Evolutionary conservation across 116 monocot genomes (phyloP), one percentile per base, ranked within the genome.

Genomic region (Cymodocea nodosa): DNA sequence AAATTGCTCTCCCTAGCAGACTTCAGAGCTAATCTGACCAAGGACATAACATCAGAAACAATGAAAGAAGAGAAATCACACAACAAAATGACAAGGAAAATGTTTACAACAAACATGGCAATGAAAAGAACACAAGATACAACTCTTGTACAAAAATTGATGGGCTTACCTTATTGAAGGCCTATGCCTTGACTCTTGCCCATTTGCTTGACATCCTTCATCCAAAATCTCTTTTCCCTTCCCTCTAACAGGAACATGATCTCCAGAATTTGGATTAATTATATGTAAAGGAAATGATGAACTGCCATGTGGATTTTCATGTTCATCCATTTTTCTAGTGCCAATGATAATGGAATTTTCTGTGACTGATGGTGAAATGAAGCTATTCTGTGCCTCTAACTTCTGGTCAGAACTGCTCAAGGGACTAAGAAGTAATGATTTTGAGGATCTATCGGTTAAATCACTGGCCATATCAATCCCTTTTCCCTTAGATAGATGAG

Each of bases 181-280:
- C 17, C 15, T 53, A 52, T 52, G 48, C 53, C 25, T 18, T 17
- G 16, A 17, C 10, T 50, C 44, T 48, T 15, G 64, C 12, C 23
- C 66, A 67, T 24, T 67, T 35, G 7, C 2, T 51, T 34, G 17
- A 18, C 12, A 36, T 17, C n/a, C 17, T 53, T 67, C 66, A 52
- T 67, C 66, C 17, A 67, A 54, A 67, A 67, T 53, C 66, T 53
- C 53, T 35, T 67, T 69, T 6, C 57, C 57, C 59, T 69, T 59
- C 6, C 14, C 22, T 69, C 59, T 49, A 49, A 2, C 23, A 17
- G 4, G 8, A 9, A 0, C 10, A 40, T 23, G 25, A 9, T 58
- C 50, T 25, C 25, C 24, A 24, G 69, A 52, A 48, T 67, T 52
- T 3, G 68, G 36, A 20, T 37, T 39, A 39, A 56, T 34, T 23